Conservation (phyloP, 805 yeast species). For the Lachancea lanzarotensis region DNA sequence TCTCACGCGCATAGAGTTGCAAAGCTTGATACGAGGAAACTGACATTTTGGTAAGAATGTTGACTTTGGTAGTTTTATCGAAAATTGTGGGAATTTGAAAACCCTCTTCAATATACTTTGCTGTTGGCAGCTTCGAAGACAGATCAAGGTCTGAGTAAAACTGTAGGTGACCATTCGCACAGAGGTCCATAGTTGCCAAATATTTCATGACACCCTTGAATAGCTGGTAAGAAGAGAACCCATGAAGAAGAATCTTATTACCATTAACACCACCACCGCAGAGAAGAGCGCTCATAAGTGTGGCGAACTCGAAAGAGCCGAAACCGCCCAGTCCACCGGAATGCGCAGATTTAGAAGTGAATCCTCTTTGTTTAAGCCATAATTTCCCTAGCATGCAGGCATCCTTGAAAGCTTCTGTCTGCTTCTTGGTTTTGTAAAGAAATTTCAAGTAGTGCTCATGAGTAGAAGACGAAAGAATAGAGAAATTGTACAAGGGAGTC, state of each 20-base stretch:
- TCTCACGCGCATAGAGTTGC: slow-evolving; percentile 59
- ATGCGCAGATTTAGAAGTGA: slow-evolving; percentile 51
- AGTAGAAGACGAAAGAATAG: slow-evolving; percentile 63
- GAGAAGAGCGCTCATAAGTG: slow-evolving; percentile 71
- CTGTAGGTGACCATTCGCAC: slow-evolving; percentile 55
- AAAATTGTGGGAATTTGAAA: slow-evolving; percentile 69
- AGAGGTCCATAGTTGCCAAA: slow-evolving; percentile 72
- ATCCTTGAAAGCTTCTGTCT: slow-evolving; percentile 75
- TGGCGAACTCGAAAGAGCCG: slow-evolving; percentile 85
- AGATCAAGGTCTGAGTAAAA: slow-evolving; percentile 42
- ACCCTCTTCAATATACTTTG: slow-evolving; percentile 45
- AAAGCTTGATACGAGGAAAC: slow-evolving; percentile 56
- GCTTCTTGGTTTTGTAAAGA: slow-evolving; percentile 66
- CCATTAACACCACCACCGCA: slow-evolving; percentile 78
- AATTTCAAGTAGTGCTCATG: slow-evolving; percentile 67
- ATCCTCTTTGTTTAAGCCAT: slow-evolving; percentile 87
- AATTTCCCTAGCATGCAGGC: slow-evolving; percentile 82
- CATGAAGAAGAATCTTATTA: slow-evolving; percentile 70
- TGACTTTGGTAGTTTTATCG: slow-evolving; percentile 70
- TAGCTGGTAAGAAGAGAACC: slow-evolving; percentile 87
- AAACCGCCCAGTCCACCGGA: slow-evolving; percentile 62
- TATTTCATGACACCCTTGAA: slow-evolving; percentile 84
- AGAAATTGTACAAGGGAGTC: slow-evolving; percentile 83
- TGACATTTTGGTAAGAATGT: slow-evolving; percentile 77
- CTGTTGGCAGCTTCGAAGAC: slow-evolving; percentile 23